These are phyloP conservation scores for Sisymbrium altissimum DNA, from an alignment of 345 rosid genomes.

Conservation along the genomic window DNA sequence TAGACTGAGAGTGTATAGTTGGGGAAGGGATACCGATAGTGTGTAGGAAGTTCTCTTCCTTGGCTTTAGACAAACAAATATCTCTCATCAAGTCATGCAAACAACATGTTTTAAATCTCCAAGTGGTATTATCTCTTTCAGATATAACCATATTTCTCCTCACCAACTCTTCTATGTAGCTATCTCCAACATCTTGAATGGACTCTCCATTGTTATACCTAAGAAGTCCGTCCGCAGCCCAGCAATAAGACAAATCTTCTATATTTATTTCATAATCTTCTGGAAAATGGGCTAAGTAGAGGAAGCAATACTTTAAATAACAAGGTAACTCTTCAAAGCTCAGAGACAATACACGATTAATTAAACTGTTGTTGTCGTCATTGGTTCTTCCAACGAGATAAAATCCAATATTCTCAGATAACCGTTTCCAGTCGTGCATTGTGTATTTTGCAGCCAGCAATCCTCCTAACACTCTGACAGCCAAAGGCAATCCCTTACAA, in stretches of 20 bases:
- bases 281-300: background rate
- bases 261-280: conserved; percentile 22
- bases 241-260: background rate
- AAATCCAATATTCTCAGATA: no score
- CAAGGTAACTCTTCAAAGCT: conserved; percentile 10
- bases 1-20: background rate
- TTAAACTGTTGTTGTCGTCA: background rate
- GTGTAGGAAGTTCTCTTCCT: background rate
- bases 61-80: no score
- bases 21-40: background rate
- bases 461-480: no score
- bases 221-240: conserved; percentile 41
- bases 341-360: background rate
- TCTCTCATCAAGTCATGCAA: no score
- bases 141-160: background rate
- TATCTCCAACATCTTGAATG: conserved; percentile 11
- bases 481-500: no score
- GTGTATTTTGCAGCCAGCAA: no score
- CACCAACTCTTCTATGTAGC: conserved; percentile 28
- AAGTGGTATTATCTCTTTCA: no score
- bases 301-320: conserved; percentile 17
- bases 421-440: no score
- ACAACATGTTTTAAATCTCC: no score
- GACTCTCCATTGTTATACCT: background rate
- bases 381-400: background rate